Percentiles rank a stretch among this genome's conserved stretches.
These are phyloP conservation scores for Colletotrichum liaoningense DNA, from an alignment of 2,329 filamentous ascomycete genomes.

Conservation along the genomic window DNA sequence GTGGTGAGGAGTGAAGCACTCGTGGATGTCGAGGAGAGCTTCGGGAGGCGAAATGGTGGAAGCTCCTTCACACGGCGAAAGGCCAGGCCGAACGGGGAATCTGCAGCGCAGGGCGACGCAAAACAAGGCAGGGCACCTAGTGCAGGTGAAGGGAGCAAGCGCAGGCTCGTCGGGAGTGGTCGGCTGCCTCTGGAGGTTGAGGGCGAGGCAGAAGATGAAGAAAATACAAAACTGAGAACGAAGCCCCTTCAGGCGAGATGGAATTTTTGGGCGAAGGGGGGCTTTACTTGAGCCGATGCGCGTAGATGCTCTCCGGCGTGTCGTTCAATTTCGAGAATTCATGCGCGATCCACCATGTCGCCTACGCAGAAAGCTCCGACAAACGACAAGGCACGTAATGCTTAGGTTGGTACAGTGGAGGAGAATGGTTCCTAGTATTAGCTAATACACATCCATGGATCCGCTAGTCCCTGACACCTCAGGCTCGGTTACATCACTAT, in stretches of 20 bases:
- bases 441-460: no score
- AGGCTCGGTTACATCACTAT: no score
- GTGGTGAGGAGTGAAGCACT: background rate
- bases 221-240: background rate
- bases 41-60: background rate
- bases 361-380: conserved; percentile 18
- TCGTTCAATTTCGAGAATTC: conserved; percentile 39
- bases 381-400: conserved; percentile 27
- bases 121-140: conserved; percentile 2
- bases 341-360: conserved; percentile 35
- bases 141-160: conserved; percentile 19
- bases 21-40: background rate
- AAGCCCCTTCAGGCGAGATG: conserved; percentile 8
- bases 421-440: no score
- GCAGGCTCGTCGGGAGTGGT: conserved; percentile 1
- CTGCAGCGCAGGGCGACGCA: conserved; percentile 16
- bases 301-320: conserved; percentile 18
- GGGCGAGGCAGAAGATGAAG: background rate
- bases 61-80: background rate
- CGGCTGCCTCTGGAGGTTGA: background rate
- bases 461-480: no score
- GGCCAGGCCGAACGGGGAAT: background rate
- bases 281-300: conserved; percentile 7
- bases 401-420: background rate
- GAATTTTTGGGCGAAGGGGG: background rate